phyloP scores from a whole-genome alignment of 139 green algal genomes.

The Desmodesmus armatus region DNA sequence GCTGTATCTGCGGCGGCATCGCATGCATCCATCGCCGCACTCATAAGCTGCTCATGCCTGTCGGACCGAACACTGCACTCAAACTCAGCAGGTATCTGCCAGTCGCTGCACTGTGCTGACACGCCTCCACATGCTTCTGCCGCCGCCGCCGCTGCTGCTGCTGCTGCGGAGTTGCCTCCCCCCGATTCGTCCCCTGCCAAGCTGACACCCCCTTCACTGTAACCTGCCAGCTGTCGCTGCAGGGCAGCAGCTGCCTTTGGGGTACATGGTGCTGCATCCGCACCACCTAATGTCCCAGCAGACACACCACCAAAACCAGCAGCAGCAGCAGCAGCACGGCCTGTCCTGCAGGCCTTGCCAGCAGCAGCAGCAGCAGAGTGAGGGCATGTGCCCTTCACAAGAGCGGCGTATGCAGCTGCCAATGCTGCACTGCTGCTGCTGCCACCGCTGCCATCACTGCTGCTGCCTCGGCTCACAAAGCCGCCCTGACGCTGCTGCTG shows the following conservation, averaged over 20 bases:
- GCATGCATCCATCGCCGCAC: background rate
- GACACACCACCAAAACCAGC: too few species aligned
- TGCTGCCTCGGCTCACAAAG: background rate
- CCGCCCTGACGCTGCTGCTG: background rate
- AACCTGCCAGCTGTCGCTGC: too few species aligned
- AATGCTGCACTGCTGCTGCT: background rate
- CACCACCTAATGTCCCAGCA: too few species aligned
- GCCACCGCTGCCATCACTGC: background rate
- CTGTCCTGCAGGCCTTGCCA: background rate
- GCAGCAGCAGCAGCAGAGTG: background rate
- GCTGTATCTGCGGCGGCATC: background rate
- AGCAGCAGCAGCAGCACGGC: constrained; percentile 14
- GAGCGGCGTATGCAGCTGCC: background rate
- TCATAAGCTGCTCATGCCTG: background rate
- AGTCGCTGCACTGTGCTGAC: background rate
- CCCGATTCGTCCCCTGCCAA: background rate
- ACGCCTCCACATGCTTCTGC: background rate
- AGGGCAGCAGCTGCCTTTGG: background rate
- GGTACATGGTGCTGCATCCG: background rate
- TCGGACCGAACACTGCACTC: background rate
- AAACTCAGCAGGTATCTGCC: background rate
- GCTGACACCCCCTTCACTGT: too few species aligned
- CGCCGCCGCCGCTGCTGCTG: too few species aligned
- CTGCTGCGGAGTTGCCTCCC: too few species aligned
- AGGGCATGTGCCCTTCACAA: background rate